Evolutionary conservation across 2,329 filamentous ascomycete species (phyloP).

Genomic region (Cladophialophora exuberans): DNA sequence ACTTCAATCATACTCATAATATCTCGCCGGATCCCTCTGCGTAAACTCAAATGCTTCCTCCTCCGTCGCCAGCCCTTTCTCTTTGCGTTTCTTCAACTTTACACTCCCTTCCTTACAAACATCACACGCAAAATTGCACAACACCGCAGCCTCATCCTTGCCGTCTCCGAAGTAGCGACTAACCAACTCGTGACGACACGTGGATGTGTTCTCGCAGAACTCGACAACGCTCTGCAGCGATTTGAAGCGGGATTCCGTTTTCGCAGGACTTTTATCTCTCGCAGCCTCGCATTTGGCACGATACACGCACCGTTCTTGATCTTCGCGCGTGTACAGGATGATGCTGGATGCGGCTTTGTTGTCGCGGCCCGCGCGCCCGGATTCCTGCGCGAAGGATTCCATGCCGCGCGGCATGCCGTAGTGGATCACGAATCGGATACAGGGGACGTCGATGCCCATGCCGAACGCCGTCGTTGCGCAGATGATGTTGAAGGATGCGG

Average conservation of each 20-base stretch:
- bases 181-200: conserved; percentile 76
- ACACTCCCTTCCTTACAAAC: conserved; percentile 70
- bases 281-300: conserved; percentile 17
- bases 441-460: conserved; percentile 96
- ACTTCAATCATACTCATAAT: conserved; percentile 32
- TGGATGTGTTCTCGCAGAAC: conserved; percentile 77
- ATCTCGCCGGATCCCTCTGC: conserved; percentile 31
- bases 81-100: conserved; percentile 61
- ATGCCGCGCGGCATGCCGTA: conserved; percentile 94
- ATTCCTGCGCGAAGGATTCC: conserved; percentile 95
- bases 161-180: conserved; percentile 74
- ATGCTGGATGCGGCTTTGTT: conserved; percentile 86
- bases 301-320: conserved; percentile 65
- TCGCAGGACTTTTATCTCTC: conserved; percentile 40
- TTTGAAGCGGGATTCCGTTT: conserved; percentile 57
- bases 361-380: conserved; percentile 85
- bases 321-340: conserved; percentile 87
- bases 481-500: conserved; percentile 80
- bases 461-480: conserved; percentile 95
- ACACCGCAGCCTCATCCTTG: conserved; percentile 36
- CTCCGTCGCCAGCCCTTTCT: conserved; percentile 37
- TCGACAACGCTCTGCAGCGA: conserved; percentile 71
- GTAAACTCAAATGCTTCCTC: conserved; percentile 36
- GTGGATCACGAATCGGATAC: conserved; percentile 92
- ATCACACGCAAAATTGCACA: conserved; percentile 77